phyloP scores from a whole-genome alignment of 441 rosid genomes.

The Melastoma candidum region DNA sequence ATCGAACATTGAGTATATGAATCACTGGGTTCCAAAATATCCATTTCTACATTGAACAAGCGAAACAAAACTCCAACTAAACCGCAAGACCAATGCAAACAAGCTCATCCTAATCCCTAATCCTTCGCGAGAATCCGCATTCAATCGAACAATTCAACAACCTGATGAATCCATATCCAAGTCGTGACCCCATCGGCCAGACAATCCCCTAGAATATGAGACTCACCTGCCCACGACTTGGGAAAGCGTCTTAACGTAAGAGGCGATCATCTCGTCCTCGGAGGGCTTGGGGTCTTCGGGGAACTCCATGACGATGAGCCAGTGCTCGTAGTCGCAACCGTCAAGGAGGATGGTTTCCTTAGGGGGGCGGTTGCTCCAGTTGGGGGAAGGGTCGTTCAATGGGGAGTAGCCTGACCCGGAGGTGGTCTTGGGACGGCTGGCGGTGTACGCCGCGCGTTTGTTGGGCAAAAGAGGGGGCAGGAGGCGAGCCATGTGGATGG shows the following conservation, averaged over 20 bases:
- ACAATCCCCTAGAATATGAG: too few species aligned
- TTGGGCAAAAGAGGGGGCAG: conserved; percentile 28
- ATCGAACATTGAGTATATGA: too few species aligned
- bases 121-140: too few species aligned
- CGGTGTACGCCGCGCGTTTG: conserved; percentile 17
- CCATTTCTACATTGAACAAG: too few species aligned
- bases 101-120: too few species aligned
- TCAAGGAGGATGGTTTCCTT: conserved; percentile 84
- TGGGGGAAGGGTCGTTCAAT: conserved; percentile 82
- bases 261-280: conserved; percentile 71
- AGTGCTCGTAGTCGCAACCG: conserved; percentile 92
- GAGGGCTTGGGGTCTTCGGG: conserved; percentile 57
- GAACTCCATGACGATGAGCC: conserved; percentile 96
- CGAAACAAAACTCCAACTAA: too few species aligned
- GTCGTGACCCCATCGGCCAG: too few species aligned
- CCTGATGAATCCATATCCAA: too few species aligned
- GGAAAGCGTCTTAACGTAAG: conserved; percentile 76
- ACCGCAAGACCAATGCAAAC: too few species aligned
- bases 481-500: conserved; percentile 31
- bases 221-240: conserved; percentile 62
- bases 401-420: conserved; percentile 80
- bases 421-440: conserved; percentile 40
- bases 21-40: too few species aligned
- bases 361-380: conserved; percentile 90
- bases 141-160: too few species aligned